Evolutionary conservation across 2,329 filamentous ascomycete species (phyloP).

Genomic region (Exophiala sp.): DNA sequence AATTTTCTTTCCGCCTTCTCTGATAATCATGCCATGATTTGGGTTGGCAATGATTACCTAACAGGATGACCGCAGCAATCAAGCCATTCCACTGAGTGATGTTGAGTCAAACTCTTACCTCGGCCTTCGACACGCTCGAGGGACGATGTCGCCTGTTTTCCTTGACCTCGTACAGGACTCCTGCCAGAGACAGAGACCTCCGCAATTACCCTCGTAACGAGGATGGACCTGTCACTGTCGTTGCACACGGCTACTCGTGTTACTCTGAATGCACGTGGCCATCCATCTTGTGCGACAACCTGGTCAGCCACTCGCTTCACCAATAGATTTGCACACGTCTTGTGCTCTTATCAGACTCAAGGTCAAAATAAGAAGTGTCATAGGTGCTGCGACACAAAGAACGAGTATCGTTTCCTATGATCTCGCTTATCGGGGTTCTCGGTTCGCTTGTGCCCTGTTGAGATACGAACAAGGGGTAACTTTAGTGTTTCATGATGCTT

Average conservation of each 20-base stretch:
- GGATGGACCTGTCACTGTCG: constrained; percentile 15
- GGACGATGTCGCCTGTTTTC: neutral
- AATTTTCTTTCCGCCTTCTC: too few relatives aligned
- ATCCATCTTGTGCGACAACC: constrained; percentile 11
- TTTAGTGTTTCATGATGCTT: constrained; percentile 36
- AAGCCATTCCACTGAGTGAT: too few relatives aligned
- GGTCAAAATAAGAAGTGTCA: constrained; percentile 1
- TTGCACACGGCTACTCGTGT: constrained; percentile 6
- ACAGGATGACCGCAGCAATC: too few relatives aligned
- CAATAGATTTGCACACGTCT: constrained; percentile 5
- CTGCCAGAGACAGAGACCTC: neutral
- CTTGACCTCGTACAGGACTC: neutral
- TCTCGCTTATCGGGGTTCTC: constrained; percentile 22
- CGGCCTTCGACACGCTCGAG: too few relatives aligned
- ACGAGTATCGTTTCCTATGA: constrained; percentile 10
- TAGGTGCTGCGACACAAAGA: too few relatives aligned
- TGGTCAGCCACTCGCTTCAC: neutral
- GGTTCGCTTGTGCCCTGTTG: constrained; percentile 19
- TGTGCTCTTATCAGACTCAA: neutral
- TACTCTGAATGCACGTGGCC: constrained; percentile 15
- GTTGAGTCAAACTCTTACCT: too few relatives aligned
- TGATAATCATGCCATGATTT: too few relatives aligned
- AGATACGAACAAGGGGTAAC: constrained; percentile 8
- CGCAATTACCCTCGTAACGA: constrained; percentile 7
- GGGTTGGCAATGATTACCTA: too few relatives aligned